These are phyloP conservation scores for Candolleomyces aberdarensis DNA, from an alignment of 768 basidiomycete genomes.

Conservation along the genomic window DNA sequence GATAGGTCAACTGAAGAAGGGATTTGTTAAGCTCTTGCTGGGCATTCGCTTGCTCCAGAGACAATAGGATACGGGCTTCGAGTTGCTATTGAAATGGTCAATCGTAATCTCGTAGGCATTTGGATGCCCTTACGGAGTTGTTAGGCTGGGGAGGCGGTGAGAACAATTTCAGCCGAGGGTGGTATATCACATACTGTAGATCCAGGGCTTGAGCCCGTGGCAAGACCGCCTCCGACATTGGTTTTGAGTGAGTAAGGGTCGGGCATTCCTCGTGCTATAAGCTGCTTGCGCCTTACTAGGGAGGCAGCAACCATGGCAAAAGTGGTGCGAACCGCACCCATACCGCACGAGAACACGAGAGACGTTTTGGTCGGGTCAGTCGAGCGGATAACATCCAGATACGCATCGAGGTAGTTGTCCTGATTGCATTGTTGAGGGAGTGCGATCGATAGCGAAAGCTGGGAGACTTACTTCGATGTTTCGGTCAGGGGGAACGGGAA, in stretches of 20 bases:
- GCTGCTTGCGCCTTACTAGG: conserved; percentile 77
- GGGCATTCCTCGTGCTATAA: conserved; percentile 57
- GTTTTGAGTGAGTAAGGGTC: conserved; percentile 71
- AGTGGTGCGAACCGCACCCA: conserved; percentile 94
- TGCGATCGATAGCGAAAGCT: background rate
- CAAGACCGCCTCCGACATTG: conserved; percentile 14
- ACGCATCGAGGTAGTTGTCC: conserved; percentile 96
- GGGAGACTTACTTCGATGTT: conserved; percentile 70
- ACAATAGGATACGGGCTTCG: conserved; percentile 58
- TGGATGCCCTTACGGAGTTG: background rate
- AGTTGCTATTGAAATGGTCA: conserved; percentile 33
- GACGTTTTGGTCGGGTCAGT: conserved; percentile 80
- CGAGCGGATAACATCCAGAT: conserved; percentile 74
- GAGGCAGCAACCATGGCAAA: conserved; percentile 97
- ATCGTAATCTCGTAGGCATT: background rate
- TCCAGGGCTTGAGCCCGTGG: conserved; percentile 7
- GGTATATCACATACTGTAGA: conserved; percentile 10
- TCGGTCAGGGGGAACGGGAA: conserved; percentile 92
- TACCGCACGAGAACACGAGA: conserved; percentile 93
- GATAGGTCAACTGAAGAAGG: conserved; percentile 71
- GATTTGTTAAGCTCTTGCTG: conserved; percentile 80
- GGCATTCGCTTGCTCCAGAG: conserved; percentile 70
- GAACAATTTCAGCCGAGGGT: background rate
- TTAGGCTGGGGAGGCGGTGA: conserved; percentile 6
- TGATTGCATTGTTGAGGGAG: conserved; percentile 20